Evolutionary conservation across 2,329 filamentous ascomycete species (phyloP).

Genomic region (Cladobotryum mycophilum): DNA sequence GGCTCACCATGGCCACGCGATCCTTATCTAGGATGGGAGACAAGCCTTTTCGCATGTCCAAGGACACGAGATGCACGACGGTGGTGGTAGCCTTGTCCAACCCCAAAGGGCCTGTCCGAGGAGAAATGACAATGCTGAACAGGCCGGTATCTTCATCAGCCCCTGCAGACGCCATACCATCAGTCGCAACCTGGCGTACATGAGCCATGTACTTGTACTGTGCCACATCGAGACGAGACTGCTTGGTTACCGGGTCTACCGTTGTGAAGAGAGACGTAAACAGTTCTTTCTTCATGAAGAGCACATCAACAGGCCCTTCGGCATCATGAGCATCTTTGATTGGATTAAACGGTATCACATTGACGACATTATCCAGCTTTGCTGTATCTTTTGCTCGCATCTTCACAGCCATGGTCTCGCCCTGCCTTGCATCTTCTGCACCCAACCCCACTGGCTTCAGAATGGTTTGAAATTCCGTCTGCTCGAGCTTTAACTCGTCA

Average conservation of each 20-base stretch:
- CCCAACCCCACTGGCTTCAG: no score
- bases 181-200: neutral
- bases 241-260: neutral
- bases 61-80: slow-evolving; percentile 5
- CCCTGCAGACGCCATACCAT: neutral
- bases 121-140: neutral
- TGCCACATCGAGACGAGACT: neutral
- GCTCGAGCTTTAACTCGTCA: slow-evolving; percentile 27
- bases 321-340: no score
- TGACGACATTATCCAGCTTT: no score
- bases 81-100: neutral
- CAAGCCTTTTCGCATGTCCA: neutral
- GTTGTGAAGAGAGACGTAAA: neutral
- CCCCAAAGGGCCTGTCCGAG: neutral
- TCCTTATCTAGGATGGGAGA: neutral
- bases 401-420: neutral
- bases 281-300: neutral
- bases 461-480: neutral
- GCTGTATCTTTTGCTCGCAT: no score
- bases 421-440: neutral
- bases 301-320: neutral
- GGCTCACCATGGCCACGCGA: slow-evolving; percentile 22
- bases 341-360: no score
- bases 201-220: slow-evolving; percentile 1
- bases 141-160: neutral